phyloP scores from a whole-genome alignment of 768 basidiomycete genomes.

The Russula compacta region DNA sequence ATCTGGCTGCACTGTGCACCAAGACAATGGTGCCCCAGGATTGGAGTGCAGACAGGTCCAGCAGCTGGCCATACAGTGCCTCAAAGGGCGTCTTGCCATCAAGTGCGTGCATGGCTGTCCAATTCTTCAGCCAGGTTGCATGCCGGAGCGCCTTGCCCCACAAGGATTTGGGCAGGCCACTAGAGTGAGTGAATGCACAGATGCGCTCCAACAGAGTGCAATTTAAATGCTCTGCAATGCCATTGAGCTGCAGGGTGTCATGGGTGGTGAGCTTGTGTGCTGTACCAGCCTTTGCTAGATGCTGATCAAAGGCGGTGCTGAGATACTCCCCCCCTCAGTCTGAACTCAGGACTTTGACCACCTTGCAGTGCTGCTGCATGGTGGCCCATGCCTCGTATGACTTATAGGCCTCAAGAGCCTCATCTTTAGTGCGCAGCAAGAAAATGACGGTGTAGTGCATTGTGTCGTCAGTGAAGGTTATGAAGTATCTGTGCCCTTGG shows the following conservation, averaged over 20 bases:
- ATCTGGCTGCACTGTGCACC: neutral
- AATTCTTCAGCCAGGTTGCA: neutral
- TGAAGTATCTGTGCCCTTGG: neutral
- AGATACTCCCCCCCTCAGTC: no score
- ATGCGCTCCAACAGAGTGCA: neutral
- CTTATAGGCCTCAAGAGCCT: no score
- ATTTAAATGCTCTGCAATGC: neutral
- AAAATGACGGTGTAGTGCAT: no score
- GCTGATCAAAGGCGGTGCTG: no score
- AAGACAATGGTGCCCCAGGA: neutral
- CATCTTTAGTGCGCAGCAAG: no score
- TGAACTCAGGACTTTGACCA: no score
- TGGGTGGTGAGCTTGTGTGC: neutral
- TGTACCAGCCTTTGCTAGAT: neutral
- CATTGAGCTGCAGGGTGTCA: neutral
- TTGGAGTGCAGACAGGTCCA: neutral
- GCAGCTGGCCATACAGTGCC: neutral
- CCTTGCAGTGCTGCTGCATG: no score
- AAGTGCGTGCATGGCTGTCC: neutral
- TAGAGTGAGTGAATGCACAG: neutral
- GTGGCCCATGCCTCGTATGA: no score
- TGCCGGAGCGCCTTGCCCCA: neutral
- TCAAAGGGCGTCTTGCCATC: neutral
- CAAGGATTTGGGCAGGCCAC: neutral
- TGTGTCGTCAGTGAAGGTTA: neutral